phyloP scores from a whole-genome alignment of 768 basidiomycete genomes.

The Russula vinacea region DNA sequence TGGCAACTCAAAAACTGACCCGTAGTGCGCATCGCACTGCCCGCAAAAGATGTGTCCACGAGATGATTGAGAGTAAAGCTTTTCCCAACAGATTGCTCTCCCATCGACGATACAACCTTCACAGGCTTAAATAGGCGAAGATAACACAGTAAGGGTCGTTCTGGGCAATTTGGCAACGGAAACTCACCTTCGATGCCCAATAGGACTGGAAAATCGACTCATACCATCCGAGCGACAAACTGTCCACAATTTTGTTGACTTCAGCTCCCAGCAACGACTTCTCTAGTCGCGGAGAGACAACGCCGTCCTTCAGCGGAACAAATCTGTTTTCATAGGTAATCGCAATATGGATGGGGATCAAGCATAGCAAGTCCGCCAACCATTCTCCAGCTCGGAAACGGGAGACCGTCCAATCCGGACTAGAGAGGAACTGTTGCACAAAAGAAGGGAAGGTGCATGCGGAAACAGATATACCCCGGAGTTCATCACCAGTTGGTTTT shows the following conservation, averaged over 20 bases:
- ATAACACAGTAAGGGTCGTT: not conserved
- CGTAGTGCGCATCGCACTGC: conserved; percentile 62
- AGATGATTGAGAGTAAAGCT: conserved; percentile 59
- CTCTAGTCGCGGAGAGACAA: conserved; percentile 51
- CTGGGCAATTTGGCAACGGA: not conserved
- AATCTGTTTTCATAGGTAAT: conserved; percentile 59
- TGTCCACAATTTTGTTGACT: conserved; percentile 55
- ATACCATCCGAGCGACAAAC: conserved; percentile 60
- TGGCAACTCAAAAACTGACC: conserved; percentile 30
- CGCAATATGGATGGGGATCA: conserved; percentile 65
- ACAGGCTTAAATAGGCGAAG: conserved; percentile 46
- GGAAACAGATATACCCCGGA: conserved; percentile 41
- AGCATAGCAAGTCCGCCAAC: conserved; percentile 57
- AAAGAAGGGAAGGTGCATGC: conserved; percentile 38
- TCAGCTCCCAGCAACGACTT: conserved; percentile 54
- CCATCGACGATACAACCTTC: conserved; percentile 65
- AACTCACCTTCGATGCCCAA: conserved; percentile 51
- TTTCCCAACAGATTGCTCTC: conserved; percentile 65
- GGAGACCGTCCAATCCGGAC: conserved; percentile 35
- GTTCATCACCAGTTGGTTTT: conserved; percentile 50
- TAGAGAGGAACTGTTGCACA: conserved; percentile 8
- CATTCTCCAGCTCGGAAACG: conserved; percentile 54
- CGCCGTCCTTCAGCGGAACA: conserved; percentile 59
- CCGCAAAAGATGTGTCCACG: conserved; percentile 62
- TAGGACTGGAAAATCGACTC: conserved; percentile 64